These are phyloP conservation scores for Chlorella sp. DNA, from an alignment of 139 green algal species.

Conservation along the genomic window DNA sequence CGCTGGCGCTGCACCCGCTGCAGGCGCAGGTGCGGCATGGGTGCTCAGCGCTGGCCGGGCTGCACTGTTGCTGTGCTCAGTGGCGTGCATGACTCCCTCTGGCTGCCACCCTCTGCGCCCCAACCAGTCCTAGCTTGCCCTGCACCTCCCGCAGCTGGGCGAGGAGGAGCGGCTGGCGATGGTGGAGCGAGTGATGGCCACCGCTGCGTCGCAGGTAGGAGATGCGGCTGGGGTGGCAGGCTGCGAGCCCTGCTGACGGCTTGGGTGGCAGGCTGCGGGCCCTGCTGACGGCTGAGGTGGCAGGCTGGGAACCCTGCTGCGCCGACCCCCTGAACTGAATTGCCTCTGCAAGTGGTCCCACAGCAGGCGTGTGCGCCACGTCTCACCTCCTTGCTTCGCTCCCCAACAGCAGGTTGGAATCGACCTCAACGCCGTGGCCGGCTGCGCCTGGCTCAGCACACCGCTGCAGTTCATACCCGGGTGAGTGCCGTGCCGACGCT, in stretches of 20 bases:
- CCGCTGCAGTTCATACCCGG: constrained; percentile 84
- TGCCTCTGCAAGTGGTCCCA: too few relatives aligned
- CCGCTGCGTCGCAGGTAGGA: constrained; percentile 54
- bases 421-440: constrained; percentile 84
- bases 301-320: too few relatives aligned
- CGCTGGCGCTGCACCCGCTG: constrained; percentile 59
- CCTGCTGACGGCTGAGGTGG: too few relatives aligned
- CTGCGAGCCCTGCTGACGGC: too few relatives aligned
- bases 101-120: constrained; percentile 35
- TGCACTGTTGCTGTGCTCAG: not conserved
- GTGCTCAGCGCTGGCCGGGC: not conserved
- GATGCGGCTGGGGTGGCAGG: too few relatives aligned
- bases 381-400: too few relatives aligned
- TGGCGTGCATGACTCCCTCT: not conserved
- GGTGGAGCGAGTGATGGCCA: constrained; percentile 64
- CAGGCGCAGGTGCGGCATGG: constrained; percentile 36
- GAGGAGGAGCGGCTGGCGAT: constrained; percentile 57
- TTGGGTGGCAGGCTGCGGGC: too few relatives aligned
- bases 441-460: constrained; percentile 71
- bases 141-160: constrained; percentile 39
- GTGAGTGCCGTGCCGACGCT: not conserved
- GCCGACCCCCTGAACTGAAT: too few relatives aligned
- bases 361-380: too few relatives aligned
- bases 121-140: not conserved
- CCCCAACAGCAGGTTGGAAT: constrained; percentile 57